Evolutionary conservation across 345 rosid species (phyloP).

Genomic region (Carallia brachiata): DNA sequence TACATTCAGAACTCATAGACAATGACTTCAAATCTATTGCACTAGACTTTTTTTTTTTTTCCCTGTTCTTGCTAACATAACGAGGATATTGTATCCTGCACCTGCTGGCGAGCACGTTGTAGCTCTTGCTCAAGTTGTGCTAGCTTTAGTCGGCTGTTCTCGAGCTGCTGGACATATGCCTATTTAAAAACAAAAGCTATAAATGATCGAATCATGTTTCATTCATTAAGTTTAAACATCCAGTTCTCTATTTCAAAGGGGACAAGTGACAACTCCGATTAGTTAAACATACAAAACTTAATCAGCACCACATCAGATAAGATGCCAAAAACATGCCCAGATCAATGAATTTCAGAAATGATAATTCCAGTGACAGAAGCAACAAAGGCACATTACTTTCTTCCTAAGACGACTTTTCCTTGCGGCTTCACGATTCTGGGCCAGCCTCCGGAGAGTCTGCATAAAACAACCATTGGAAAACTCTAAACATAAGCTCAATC

Average conservation of each 20-base stretch:
- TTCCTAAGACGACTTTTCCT: conserved; percentile 88
- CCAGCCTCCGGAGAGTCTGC: conserved; percentile 76
- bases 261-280: conserved; percentile 1
- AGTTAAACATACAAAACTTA: background rate
- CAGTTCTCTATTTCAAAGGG: background rate
- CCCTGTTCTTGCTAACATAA: no score
- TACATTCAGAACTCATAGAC: no score
- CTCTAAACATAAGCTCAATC: background rate
- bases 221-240: conserved; percentile 17
- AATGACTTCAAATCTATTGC: background rate
- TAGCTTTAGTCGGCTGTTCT: conserved; percentile 62
- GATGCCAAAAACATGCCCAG: no score
- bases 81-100: conserved; percentile 10
- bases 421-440: conserved; percentile 97
- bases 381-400: conserved; percentile 47
- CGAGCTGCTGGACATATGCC: conserved; percentile 97
- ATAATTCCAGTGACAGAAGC: background rate
- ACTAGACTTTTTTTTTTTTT: no score
- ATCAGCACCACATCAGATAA: background rate
- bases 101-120: conserved; percentile 80
- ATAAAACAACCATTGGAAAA: conserved; percentile 2
- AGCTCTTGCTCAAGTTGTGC: conserved; percentile 83
- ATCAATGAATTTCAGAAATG: no score
- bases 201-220: conserved; percentile 37
- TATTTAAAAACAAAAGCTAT: conserved; percentile 54